These are phyloP conservation scores for Nelumbo lutea DNA, from an alignment of 164 flowering plant species.

Conservation along the genomic window DNA sequence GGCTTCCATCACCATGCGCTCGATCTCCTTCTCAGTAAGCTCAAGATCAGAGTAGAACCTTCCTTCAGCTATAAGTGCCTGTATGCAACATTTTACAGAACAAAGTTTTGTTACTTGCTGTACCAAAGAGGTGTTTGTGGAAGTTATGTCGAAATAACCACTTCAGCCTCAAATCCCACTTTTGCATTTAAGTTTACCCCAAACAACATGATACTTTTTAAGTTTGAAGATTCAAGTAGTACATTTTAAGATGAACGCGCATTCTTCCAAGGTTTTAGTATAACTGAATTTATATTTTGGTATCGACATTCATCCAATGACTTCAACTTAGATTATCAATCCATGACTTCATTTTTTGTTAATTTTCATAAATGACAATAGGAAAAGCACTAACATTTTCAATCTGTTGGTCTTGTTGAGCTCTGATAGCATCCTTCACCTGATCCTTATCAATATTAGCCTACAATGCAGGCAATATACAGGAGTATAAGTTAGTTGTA, in stretches of 20 bases:
- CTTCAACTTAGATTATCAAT: too few species aligned
- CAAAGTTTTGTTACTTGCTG: background rate
- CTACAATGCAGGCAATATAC: conserved; percentile 30
- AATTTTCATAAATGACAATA: background rate
- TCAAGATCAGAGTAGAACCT: conserved; percentile 94
- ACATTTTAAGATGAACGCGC: background rate
- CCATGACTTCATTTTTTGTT: too few species aligned
- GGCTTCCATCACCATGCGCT: conserved; percentile 95
- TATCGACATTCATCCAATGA: too few species aligned
- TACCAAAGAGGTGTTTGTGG: too few species aligned
- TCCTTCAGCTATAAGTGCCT: conserved; percentile 98
- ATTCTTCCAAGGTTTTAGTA: too few species aligned
- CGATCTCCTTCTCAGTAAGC: conserved; percentile 99
- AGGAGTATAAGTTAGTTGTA: background rate
- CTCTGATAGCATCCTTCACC: conserved; percentile 96
- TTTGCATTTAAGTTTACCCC: too few species aligned
- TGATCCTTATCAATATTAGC: conserved; percentile 73
- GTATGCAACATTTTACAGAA: conserved; percentile 3
- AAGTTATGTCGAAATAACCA: too few species aligned
- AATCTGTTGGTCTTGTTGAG: conserved; percentile 97
- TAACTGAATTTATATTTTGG: too few species aligned
- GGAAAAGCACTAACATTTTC: conserved; percentile 11
- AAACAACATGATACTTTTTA: too few species aligned
- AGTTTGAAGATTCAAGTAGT: too few species aligned
- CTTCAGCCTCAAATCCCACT: too few species aligned